Base-by-base conservation (phyloP, 2,329 filamentous ascomycete genomes). In the Hymenoscyphus repandus region DNA sequence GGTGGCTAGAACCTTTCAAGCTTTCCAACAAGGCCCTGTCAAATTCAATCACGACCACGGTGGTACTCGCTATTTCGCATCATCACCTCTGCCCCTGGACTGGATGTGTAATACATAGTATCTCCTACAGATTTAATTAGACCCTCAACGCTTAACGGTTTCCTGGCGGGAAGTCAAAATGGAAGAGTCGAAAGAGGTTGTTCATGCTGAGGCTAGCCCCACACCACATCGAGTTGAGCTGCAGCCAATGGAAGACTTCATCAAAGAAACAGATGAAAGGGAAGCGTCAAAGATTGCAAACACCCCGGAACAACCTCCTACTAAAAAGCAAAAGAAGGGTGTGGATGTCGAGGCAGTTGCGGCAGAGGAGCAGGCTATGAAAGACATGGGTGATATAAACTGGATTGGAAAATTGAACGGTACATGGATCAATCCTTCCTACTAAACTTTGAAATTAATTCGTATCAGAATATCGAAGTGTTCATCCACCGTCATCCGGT, bases 401-500 rank as follows among this genome's bases (percentile, higher is more conserved):
- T 67, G 64, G 64, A 53, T 65, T 38, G 62, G 61, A 32, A 61
- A 41, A 47, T 50, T 66, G 7, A 45, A 54, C 5, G 62, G 64
- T 64, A 45, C 45, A 46, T 22, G 27, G 15, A n/a, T 34, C 15
- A 27, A 27, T 27, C 22, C 22, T 27, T 27, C 7, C 7, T 7
- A 27, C 22, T 4, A 27, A 27, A 4, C 22, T 27, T 27, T 7
- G 7, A 27, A 18, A 49, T 39, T 51, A 42, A 60, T 34, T 37
- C 15, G 1, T 3, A 31, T 5, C 37, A 65, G 62, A 64, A 47
- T 65, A 65, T 42, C 62, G 62, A 12, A 51, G 51, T 36, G 52
- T 54, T 44, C 36, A 56, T 15, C 32, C 47, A 31, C 45, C 47
- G 2, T 18, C 41, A 12, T 42, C 22, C 1, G 49, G 46, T 5